These are phyloP conservation scores for Globisporangium spiculum DNA, from an alignment of 352 stramenopile genomes.

Conservation along the genomic window DNA sequence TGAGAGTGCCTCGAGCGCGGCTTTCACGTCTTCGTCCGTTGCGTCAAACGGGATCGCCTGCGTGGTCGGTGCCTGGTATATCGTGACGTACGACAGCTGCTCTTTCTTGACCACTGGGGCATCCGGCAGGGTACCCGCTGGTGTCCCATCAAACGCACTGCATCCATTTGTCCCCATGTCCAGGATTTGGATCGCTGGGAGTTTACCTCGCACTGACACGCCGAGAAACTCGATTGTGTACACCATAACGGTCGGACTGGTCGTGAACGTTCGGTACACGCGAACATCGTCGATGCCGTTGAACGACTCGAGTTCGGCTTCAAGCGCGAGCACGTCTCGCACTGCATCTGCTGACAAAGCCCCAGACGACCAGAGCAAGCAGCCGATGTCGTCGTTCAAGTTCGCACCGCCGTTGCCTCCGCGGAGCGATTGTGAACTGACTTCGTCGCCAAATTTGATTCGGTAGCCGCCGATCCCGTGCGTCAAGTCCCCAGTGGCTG, in stretches of 20 bases:
- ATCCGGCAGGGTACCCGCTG: conserved; percentile 15
- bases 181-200: conserved; percentile 82
- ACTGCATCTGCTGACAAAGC: conserved; percentile 28
- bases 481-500: conserved; percentile 27
- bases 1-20: conserved; percentile 88
- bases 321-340: conserved; percentile 48
- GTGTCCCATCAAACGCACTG: conserved; percentile 50
- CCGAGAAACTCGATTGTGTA: conserved; percentile 94
- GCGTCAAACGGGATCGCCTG: conserved; percentile 89
- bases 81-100: conserved; percentile 61
- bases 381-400: conserved; percentile 75
- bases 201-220: conserved; percentile 82
- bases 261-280: conserved; percentile 47
- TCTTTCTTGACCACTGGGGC: conserved; percentile 33
- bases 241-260: conserved; percentile 51
- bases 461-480: conserved; percentile 84
- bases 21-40: conserved; percentile 88
- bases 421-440: conserved; percentile 75
- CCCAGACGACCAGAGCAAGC: conserved; percentile 73
- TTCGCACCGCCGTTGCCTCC: conserved; percentile 65
- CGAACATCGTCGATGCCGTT: conserved; percentile 72
- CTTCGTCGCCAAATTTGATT: conserved; percentile 88
- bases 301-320: conserved; percentile 67
- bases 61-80: conserved; percentile 92
- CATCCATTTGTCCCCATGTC: conserved; percentile 93